Percentiles rank a stretch among this genome's conserved stretches.
Evolutionary conservation across 75 land plant species (phyloP).

Genomic region (Picea glauca): DNA sequence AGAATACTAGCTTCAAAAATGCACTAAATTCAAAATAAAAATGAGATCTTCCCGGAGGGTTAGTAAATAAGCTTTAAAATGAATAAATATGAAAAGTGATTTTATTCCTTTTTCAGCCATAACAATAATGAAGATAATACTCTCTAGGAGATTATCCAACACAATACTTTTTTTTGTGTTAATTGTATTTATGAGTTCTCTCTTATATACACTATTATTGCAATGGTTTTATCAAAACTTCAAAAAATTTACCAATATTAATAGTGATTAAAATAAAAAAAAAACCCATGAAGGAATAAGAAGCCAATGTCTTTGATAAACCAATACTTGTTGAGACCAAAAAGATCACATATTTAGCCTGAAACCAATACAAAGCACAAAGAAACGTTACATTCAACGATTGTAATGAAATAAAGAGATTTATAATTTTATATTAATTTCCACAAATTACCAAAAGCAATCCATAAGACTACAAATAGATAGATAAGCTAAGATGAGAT

Average conservation of each 20-base stretch:
- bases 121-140: not conserved
- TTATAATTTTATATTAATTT: no score
- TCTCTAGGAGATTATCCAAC: not conserved
- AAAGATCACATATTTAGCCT: not conserved
- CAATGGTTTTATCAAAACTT: not conserved
- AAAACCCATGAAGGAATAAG: not conserved
- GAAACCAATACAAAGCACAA: not conserved
- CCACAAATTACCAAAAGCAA: no score
- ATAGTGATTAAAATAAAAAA: not conserved
- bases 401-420: not conserved
- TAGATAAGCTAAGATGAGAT: no score
- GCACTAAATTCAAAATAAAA: not conserved
- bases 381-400: not conserved
- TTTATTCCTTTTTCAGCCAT: not conserved
- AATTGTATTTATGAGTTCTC: not conserved
- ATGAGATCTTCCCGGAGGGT: not conserved
- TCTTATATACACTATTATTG: not conserved
- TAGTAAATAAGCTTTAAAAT: not conserved
- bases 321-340: not conserved
- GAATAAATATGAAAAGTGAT: not conserved
- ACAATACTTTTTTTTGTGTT: not conserved
- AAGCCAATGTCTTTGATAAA: not conserved
- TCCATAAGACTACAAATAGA: no score
- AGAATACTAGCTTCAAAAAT: not conserved
- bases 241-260: not conserved